phyloP scores from a whole-genome alignment of 2,329 filamentous ascomycete genomes.

The Colletotrichum tropicale region DNA sequence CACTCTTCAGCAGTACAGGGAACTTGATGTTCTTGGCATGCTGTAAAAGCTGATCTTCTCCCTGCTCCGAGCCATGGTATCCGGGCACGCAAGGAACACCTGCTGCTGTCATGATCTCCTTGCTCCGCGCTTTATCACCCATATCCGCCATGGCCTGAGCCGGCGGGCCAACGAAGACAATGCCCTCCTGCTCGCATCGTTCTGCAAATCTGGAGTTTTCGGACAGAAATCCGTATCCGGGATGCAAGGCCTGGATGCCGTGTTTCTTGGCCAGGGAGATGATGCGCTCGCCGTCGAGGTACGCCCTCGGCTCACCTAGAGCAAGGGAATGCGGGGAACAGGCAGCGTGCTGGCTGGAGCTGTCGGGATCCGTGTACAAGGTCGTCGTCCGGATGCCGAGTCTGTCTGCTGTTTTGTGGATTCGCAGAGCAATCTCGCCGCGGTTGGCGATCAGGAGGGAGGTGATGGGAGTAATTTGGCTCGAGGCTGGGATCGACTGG shows the following conservation, averaged over 20 bases:
- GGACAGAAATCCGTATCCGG: constrained; percentile 93
- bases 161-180: constrained; percentile 94
- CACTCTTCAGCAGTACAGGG: constrained; percentile 80
- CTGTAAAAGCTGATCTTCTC: constrained; percentile 60
- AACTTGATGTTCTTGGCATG: constrained; percentile 75
- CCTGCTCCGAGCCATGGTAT: constrained; percentile 89
- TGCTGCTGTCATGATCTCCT: constrained; percentile 96
- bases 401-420: constrained; percentile 84
- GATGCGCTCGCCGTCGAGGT: constrained; percentile 92
- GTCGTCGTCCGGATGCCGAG: constrained; percentile 94
- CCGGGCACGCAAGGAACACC: constrained; percentile 96
- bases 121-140: constrained; percentile 92
- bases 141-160: constrained; percentile 83
- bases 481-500: constrained; percentile 10
- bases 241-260: constrained; percentile 90
- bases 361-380: constrained; percentile 92
- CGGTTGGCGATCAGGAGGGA: constrained; percentile 96
- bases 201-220: constrained; percentile 92
- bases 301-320: constrained; percentile 82
- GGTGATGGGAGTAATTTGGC: constrained; percentile 57
- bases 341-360: constrained; percentile 84
- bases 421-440: constrained; percentile 94
- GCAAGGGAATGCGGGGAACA: constrained; percentile 84
- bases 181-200: constrained; percentile 85
- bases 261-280: constrained; percentile 85